Evolutionary conservation across 1,284 basidiomycete species (phyloP), one percentile per base, ranked within the genome.

Genomic region (Irpex rosettiformis): DNA sequence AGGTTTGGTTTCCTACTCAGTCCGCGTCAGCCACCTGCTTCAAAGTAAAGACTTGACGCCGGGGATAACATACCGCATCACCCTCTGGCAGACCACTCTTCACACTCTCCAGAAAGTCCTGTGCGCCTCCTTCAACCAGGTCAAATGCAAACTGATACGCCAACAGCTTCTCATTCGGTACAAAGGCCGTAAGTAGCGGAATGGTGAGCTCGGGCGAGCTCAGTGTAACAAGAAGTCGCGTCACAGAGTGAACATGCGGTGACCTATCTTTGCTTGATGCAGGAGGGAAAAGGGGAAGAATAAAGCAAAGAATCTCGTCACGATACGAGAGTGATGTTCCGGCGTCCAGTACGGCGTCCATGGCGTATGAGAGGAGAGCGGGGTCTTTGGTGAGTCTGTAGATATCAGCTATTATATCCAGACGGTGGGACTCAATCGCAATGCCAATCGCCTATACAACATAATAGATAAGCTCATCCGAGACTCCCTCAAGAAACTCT

Each of bases 81-180:
- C 85, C 88, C 61, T 84, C 81, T 27, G 88, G 88, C 18, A 91
- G 73, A 30, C 82, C 82, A 55, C 70, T 82, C 60, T 83, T 79
- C 42, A 96, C 78, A 42, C 78, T 83, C 67, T 93, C 90, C 52
- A 97, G 77, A 75, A 94, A 98, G 68, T 94, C 94, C 70, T 96
- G 94, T 1, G 92, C 86, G 1, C 93, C 95, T 49, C 94, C 93
- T 74, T 97, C 94, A 16, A 90, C 91, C 55, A 98, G 77, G 73
- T 98, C 96, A 69, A 97, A 98, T 0, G 91, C 93, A 69, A 97
- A 87, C 70, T 98, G 96, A 71, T 94, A 96, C 2, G 93, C 94
- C 33, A 95, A 78, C 4, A 94, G 75, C 40, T 82, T 81, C 67
- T 92, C 84, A 61, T 83, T 82, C 0, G 86, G 84, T 11, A 93